Conservation (phyloP, 352 stramenopile genomes). For the Phytophthora constricta region DNA sequence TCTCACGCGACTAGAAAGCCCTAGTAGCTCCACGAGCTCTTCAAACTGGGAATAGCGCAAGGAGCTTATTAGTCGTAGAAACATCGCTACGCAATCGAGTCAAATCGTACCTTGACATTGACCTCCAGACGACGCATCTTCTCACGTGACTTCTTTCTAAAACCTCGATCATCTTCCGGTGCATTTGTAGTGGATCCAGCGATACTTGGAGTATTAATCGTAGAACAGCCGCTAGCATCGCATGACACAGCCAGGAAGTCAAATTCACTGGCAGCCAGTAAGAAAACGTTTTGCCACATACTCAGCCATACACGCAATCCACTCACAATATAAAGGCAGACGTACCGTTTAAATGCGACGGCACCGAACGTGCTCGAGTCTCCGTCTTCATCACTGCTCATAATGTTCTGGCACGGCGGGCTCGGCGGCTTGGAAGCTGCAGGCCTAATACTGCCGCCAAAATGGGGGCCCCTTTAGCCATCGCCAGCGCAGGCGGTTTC, state of each 20-base stretch:
- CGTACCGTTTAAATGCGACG: constrained; percentile 50
- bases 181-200: constrained; percentile 25
- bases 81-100: too few species aligned
- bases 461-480: constrained; percentile 1
- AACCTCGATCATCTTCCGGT: constrained; percentile 65
- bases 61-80: neutral
- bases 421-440: constrained; percentile 24
- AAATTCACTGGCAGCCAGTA: constrained; percentile 35
- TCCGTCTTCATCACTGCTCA: constrained; percentile 40
- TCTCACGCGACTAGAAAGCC: constrained; percentile 75
- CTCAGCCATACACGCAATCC: constrained; percentile 17
- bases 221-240: constrained; percentile 55
- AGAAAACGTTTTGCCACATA: constrained; percentile 38
- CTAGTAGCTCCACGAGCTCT: constrained; percentile 67
- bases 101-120: constrained; percentile 81
- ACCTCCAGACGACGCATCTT: constrained; percentile 84
- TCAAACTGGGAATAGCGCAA: constrained; percentile 54
- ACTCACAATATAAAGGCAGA: constrained; percentile 10
- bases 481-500: constrained; percentile 18
- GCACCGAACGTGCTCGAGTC: constrained; percentile 28
- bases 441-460: constrained; percentile 34
- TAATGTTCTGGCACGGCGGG: constrained; percentile 46
- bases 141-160: constrained; percentile 78
- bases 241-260: constrained; percentile 52
- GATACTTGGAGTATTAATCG: constrained; percentile 37